Conservation (phyloP, 192 early-diverging fungal genomes). For the Coemansia biformis region DNA sequence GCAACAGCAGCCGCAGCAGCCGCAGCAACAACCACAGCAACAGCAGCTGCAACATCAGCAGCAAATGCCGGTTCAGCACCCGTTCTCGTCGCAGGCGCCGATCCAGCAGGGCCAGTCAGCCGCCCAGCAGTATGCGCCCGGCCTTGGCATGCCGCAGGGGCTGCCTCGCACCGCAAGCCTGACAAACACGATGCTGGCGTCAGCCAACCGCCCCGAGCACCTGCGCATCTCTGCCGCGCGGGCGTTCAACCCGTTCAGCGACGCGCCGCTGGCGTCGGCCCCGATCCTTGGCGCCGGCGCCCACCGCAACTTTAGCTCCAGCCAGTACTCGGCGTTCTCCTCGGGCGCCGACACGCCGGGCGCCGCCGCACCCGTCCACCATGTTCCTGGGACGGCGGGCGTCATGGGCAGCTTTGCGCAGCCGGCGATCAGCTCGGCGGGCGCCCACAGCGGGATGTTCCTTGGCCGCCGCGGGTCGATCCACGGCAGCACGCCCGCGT, state of each 20-base stretch:
- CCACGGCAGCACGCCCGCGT: conserved; percentile 35
- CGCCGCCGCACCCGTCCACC: conserved; percentile 7
- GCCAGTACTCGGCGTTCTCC: conserved; percentile 36
- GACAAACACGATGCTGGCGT: conserved; percentile 33
- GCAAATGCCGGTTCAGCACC: background rate
- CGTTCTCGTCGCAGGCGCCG: background rate
- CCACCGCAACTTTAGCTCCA: conserved; percentile 20
- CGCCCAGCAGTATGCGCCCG: conserved; percentile 12
- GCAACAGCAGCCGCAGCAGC: conserved; percentile 9
- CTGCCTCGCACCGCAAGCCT: conserved; percentile 35
- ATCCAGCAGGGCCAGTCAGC: too few relatives aligned
- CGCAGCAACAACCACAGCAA: background rate
- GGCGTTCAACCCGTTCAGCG: conserved; percentile 48
- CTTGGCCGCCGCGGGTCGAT: conserved; percentile 44
- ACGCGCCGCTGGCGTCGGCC: conserved; percentile 41
- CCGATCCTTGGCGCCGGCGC: conserved; percentile 42
- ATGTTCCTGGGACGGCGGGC: conserved; percentile 28
- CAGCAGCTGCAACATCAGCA: conserved; percentile 7
- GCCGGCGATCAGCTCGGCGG: conserved; percentile 6
- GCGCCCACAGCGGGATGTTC: conserved; percentile 14
- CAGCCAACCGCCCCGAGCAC: conserved; percentile 39
- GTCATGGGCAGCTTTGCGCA: conserved; percentile 38
- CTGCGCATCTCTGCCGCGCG: conserved; percentile 42
- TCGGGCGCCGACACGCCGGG: conserved; percentile 20
- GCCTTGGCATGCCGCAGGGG: background rate